Percentiles rank a stretch among this genome's conserved stretches.
These are phyloP conservation scores for Lentithecium fluviatile DNA, from an alignment of 495 filamentous ascomycete species.

Conservation along the genomic window DNA sequence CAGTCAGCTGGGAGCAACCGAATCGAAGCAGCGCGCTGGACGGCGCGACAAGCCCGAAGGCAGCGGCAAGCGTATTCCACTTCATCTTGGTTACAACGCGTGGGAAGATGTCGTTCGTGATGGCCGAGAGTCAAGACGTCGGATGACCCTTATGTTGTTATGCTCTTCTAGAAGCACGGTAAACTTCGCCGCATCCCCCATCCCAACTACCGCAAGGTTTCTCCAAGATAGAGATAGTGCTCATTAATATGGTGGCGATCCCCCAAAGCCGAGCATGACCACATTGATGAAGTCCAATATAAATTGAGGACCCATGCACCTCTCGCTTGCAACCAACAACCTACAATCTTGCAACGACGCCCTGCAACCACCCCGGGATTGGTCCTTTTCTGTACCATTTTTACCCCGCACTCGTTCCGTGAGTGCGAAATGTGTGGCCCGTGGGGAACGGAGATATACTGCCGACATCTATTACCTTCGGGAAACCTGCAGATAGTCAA, in stretches of 20 bases:
- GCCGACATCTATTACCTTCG: conserved; percentile 3
- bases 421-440: conserved; percentile 3
- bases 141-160: not conserved
- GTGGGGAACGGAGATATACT: conserved; percentile 8
- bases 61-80: conserved; percentile 17
- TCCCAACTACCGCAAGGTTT: not conserved
- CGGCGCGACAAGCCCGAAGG: conserved; percentile 19
- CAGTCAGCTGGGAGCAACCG: conserved; percentile 48
- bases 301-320: conserved; percentile 9
- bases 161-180: conserved; percentile 1
- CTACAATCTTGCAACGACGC: conserved; percentile 2
- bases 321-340: conserved; percentile 2
- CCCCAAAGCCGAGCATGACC: not conserved
- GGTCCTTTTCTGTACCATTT: not conserved
- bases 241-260: conserved; percentile 11
- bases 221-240: not conserved
- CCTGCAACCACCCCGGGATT: not conserved
- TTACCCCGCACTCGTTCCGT: not conserved
- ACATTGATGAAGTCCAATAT: conserved; percentile 15
- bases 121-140: not conserved
- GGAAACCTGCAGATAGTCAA: conserved; percentile 5
- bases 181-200: not conserved
- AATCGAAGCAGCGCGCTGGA: conserved; percentile 43
- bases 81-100: conserved; percentile 18
- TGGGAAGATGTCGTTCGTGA: not conserved